Conservation (phyloP, 2,329 filamentous ascomycete species). For the Aureobasidium leucospermi region DNA sequence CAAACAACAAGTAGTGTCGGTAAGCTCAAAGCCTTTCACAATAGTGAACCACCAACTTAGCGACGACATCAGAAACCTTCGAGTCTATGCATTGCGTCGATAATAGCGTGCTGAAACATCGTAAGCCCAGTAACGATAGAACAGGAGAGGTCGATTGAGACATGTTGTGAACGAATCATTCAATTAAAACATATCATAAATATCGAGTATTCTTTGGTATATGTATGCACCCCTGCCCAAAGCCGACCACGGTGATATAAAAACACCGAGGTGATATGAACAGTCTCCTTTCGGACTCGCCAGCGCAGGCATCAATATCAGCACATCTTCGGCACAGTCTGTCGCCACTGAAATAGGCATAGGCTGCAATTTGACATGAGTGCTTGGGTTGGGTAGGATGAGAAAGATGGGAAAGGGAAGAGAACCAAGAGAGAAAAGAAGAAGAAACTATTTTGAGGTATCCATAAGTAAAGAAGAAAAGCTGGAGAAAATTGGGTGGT, state of each 20-base stretch:
- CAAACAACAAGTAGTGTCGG: too few relatives aligned
- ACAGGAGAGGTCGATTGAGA: too few relatives aligned
- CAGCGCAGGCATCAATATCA: slow-evolving; percentile 51
- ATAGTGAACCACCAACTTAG: too few relatives aligned
- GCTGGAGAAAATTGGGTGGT: slow-evolving; percentile 1
- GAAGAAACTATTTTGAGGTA: slow-evolving; percentile 1
- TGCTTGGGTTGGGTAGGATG: slow-evolving; percentile 49
- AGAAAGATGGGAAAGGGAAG: background rate
- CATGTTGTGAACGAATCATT: too few relatives aligned
- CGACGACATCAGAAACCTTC: too few relatives aligned
- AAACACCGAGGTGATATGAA: slow-evolving; percentile 6
- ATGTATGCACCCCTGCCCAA: slow-evolving; percentile 22
- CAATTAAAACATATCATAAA: background rate
- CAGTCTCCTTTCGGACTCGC: slow-evolving; percentile 22
- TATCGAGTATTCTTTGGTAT: background rate
- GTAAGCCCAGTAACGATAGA: too few relatives aligned
- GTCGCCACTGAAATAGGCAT: slow-evolving; percentile 68
- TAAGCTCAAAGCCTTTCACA: too few relatives aligned
- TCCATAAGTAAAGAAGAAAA: slow-evolving; percentile 14
- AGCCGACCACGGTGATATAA: slow-evolving; percentile 7
- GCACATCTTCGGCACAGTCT: slow-evolving; percentile 96
- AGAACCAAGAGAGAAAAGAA: background rate
- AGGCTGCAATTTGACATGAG: slow-evolving; percentile 99
- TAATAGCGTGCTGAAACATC: too few relatives aligned
- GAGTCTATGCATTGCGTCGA: too few relatives aligned